Percentiles rank a stretch among this genome's conserved stretches.
Conservation (phyloP, 495 filamentous ascomycete genomes). For the Pseudomonodictys pantanalensis region DNA sequence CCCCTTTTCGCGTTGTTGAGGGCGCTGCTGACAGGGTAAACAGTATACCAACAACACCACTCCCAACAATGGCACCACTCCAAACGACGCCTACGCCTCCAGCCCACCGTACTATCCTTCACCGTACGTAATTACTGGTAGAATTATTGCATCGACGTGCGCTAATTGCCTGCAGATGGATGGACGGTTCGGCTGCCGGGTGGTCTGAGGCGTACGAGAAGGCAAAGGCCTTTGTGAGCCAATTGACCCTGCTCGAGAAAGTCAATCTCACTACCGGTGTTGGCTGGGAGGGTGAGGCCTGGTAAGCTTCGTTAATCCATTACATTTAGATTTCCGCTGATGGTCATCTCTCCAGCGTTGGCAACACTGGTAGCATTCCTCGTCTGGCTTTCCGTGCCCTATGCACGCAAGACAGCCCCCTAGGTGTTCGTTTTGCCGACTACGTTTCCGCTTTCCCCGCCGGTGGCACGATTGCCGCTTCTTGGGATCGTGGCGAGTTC, state of each 20-base stretch:
- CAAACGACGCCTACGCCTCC: constrained; percentile 41
- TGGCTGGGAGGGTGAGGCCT: constrained; percentile 59
- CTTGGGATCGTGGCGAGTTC: constrained; percentile 42
- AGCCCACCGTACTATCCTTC: constrained; percentile 75
- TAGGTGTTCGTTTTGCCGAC: constrained; percentile 68
- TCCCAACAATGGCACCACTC: constrained; percentile 18
- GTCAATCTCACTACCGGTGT: constrained; percentile 88
- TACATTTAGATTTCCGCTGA: neutral
- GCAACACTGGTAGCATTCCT: constrained; percentile 66
- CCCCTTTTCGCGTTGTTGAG: constrained; percentile 9
- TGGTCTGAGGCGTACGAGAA: constrained; percentile 78
- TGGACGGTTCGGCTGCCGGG: constrained; percentile 58
- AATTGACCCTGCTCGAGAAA: constrained; percentile 84
- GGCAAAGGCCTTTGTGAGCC: constrained; percentile 73
- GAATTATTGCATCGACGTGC: constrained; percentile 35
- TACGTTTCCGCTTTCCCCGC: constrained; percentile 43
- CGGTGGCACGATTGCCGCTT: constrained; percentile 43
- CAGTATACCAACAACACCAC: constrained; percentile 26
- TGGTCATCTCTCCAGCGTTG: constrained; percentile 57
- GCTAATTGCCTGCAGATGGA: constrained; percentile 83
- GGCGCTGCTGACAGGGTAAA: constrained; percentile 19
- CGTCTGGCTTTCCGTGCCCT: constrained; percentile 76
- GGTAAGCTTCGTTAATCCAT: constrained; percentile 4
- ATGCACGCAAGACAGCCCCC: constrained; percentile 87
- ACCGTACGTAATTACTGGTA: constrained; percentile 13